A percentile compares a stretch with the other conserved stretches of the same genome.
phyloP scores from a whole-genome alignment of 2,329 filamentous ascomycete genomes.

The Diplodia seriata region DNA sequence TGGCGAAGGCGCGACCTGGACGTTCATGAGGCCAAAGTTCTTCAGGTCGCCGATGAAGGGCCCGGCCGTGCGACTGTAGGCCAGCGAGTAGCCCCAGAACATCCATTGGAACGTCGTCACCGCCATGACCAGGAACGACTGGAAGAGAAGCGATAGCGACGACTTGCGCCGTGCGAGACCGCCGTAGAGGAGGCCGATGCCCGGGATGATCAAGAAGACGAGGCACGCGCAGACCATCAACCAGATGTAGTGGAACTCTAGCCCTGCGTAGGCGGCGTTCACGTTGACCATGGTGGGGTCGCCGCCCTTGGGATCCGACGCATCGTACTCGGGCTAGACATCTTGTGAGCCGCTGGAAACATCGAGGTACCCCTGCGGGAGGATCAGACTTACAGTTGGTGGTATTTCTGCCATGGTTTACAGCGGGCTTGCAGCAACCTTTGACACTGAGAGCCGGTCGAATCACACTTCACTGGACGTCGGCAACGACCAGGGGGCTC shows the following conservation, averaged over 20 bases:
- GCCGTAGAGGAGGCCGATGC: conserved; percentile 69
- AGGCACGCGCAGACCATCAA: conserved; percentile 65
- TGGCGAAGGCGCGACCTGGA: conserved; percentile 66
- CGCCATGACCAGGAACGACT: conserved; percentile 64
- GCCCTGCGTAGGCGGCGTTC: conserved; percentile 64
- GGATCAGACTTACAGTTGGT: conserved; percentile 19
- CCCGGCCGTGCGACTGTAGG: conserved; percentile 66
- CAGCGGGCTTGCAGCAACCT: neutral
- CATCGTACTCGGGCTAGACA: conserved; percentile 49
- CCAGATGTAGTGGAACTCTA: conserved; percentile 68
- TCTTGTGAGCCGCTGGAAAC: neutral
- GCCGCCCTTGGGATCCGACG: conserved; percentile 59
- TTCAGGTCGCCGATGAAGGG: conserved; percentile 68
- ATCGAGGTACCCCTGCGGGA: conserved; percentile 19
- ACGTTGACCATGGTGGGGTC: conserved; percentile 61
- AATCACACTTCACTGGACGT: conserved; percentile 2
- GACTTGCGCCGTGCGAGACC: conserved; percentile 69
- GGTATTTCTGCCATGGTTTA: conserved; percentile 26
- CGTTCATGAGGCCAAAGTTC: conserved; percentile 68
- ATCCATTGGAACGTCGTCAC: conserved; percentile 67
- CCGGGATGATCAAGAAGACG: conserved; percentile 71
- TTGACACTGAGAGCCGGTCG: neutral
- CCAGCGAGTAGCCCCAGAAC: conserved; percentile 70
- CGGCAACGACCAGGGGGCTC: conserved; percentile 6
- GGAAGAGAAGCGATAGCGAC: conserved; percentile 67